Evolutionary conservation across 2,329 filamentous ascomycete species (phyloP).

Genomic region (Pyrenophora seminiperda): DNA sequence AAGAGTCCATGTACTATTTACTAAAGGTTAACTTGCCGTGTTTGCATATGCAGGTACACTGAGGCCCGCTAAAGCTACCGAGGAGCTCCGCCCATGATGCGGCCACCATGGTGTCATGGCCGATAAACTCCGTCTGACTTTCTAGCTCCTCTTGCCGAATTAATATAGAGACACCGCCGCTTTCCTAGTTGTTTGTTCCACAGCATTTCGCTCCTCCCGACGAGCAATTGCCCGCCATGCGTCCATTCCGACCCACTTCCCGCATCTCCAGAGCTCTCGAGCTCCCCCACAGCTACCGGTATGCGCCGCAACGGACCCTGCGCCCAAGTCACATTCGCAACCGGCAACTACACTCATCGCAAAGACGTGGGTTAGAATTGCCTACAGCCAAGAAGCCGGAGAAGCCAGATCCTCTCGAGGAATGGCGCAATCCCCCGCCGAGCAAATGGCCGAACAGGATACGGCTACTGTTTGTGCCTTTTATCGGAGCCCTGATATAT

Average conservation of each 20-base stretch:
- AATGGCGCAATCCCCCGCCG: constrained; percentile 44
- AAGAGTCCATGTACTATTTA: neutral
- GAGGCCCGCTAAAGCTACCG: constrained; percentile 18
- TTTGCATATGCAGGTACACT: constrained; percentile 22
- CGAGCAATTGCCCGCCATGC: constrained; percentile 35
- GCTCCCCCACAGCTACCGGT: constrained; percentile 34
- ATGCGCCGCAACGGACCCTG: constrained; percentile 29
- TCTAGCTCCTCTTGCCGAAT: constrained; percentile 8
- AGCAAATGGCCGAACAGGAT: constrained; percentile 50
- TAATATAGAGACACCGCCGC: constrained; percentile 10
- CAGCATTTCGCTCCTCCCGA: constrained; percentile 18
- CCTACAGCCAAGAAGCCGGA: constrained; percentile 27
- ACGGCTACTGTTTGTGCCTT: constrained; percentile 54
- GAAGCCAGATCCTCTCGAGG: constrained; percentile 34
- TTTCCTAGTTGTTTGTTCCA: constrained; percentile 16
- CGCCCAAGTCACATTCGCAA: constrained; percentile 23
- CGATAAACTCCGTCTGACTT: constrained; percentile 12
- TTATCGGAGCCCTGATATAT: constrained; percentile 61
- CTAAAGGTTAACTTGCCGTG: constrained; percentile 16
- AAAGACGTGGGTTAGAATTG: constrained; percentile 28
- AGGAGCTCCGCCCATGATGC: constrained; percentile 25
- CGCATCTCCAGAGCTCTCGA: constrained; percentile 35
- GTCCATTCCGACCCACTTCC: constrained; percentile 33
- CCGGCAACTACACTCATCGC: constrained; percentile 18
- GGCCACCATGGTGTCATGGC: constrained; percentile 42